Conservation (phyloP, 1,139 yeast species). For the Lodderomyces theae region DNA sequence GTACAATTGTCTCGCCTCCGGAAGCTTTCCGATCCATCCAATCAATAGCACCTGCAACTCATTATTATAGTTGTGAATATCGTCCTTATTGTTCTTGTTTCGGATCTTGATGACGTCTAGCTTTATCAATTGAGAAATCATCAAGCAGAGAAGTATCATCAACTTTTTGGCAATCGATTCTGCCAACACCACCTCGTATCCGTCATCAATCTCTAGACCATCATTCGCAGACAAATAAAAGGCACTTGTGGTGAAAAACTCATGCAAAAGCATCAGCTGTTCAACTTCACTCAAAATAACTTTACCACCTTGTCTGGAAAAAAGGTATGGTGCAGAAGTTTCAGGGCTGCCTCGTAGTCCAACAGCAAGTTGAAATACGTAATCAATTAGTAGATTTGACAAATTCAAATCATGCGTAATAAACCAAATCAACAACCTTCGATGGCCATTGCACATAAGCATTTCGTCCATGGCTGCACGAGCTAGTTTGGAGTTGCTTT, state of each 20-base stretch:
- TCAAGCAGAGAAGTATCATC: slow-evolving; percentile 56
- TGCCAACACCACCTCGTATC: slow-evolving; percentile 33
- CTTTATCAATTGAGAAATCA: slow-evolving; percentile 52
- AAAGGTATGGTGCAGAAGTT: slow-evolving; percentile 30
- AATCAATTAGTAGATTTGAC: slow-evolving; percentile 50
- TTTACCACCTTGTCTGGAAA: slow-evolving; percentile 53
- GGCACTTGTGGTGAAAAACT: slow-evolving; percentile 56
- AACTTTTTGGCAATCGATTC: slow-evolving; percentile 47
- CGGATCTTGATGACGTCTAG: slow-evolving; percentile 44
- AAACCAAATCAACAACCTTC: slow-evolving; percentile 65
- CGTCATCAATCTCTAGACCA: slow-evolving; percentile 35
- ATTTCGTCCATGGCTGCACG: slow-evolving; percentile 63
- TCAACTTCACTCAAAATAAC: slow-evolving; percentile 55
- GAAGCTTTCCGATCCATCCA: slow-evolving; percentile 56
- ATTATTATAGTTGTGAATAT: slow-evolving; percentile 46
- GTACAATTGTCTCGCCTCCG: slow-evolving; percentile 40
- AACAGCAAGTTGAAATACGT: slow-evolving; percentile 56
- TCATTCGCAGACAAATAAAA: slow-evolving; percentile 45
- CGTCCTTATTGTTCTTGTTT: slow-evolving; percentile 21
- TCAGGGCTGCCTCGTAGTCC: slow-evolving; percentile 49
- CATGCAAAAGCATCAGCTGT: slow-evolving; percentile 64
- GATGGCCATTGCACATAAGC: slow-evolving; percentile 60
- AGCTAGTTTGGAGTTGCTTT: slow-evolving; percentile 41
- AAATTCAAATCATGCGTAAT: slow-evolving; percentile 59
- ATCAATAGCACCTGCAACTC: slow-evolving; percentile 58